Conservation (phyloP, 352 stramenopile genomes). For the Globisporangium iwayamae region DNA sequence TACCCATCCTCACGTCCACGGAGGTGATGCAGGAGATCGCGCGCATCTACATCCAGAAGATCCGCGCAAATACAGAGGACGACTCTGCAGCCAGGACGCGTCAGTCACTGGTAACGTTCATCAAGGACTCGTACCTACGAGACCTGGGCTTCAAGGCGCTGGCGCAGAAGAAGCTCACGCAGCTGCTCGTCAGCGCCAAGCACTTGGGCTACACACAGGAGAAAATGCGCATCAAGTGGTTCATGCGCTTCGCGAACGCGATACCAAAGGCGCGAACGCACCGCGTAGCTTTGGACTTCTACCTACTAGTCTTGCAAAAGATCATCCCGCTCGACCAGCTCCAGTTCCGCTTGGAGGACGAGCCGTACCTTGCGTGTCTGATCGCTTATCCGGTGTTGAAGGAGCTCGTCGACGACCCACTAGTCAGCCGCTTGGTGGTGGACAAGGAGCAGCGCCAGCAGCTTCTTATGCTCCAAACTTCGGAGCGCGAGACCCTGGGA, state of each 20-base stretch:
- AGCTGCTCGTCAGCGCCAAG: constrained; percentile 44
- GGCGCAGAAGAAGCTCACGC: constrained; percentile 50
- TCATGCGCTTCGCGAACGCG: constrained; percentile 49
- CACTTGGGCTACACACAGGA: constrained; percentile 37
- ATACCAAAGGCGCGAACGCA: constrained; percentile 22
- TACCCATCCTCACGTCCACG: constrained; percentile 15
- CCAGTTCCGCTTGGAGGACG: constrained; percentile 38
- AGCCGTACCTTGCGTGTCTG: constrained; percentile 38
- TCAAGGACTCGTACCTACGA: constrained; percentile 50
- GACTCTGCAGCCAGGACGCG: constrained; percentile 36
- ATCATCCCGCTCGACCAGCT: constrained; percentile 44
- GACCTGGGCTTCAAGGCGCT: constrained; percentile 63
- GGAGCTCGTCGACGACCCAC: constrained; percentile 39
- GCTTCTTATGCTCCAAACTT: constrained; percentile 28
- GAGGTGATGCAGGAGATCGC: constrained; percentile 56
- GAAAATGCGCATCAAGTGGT: constrained; percentile 60
- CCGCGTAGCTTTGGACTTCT: constrained; percentile 53
- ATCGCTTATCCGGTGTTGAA: constrained; percentile 37
- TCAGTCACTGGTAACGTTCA: constrained; percentile 43
- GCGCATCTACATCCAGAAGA: constrained; percentile 61
- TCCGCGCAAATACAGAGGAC: constrained; percentile 34
- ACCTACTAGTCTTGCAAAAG: constrained; percentile 40
- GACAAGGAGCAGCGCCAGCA: constrained; percentile 44
- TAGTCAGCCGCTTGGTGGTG: constrained; percentile 44
- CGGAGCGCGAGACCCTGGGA: constrained; percentile 2